Evolutionary conservation across 176 grass and related monocot genomes (phyloP).

Genomic region (Oryza nivara): DNA sequence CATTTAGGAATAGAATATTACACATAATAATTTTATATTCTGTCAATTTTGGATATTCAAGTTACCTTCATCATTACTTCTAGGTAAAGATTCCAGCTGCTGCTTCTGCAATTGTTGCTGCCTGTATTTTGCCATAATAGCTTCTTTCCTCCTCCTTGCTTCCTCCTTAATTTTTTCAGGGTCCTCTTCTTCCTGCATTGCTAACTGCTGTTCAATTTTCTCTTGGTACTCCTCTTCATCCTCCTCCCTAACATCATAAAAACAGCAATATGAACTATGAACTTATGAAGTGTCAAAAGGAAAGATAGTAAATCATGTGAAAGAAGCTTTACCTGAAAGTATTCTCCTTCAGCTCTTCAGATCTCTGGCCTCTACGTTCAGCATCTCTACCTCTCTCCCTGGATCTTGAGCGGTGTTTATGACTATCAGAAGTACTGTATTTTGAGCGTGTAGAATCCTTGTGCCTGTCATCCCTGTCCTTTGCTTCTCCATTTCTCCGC

Average conservation of each 20-base stretch:
- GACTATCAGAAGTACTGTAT: conserved; percentile 45
- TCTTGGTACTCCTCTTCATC: conserved; percentile 87
- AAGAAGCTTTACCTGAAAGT: conserved; percentile 62
- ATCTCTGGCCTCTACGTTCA: conserved; percentile 33
- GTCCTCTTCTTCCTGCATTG: conserved; percentile 90
- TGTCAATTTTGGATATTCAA: conserved; percentile 10
- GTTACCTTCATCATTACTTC: conserved; percentile 66
- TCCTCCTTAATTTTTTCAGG: conserved; percentile 96
- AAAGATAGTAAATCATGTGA: conserved; percentile 14
- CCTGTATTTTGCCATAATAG: conserved; percentile 88
- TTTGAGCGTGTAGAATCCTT: conserved; percentile 51
- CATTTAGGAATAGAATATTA: conserved; percentile 8
- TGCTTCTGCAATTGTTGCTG: conserved; percentile 64
- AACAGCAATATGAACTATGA: neutral
- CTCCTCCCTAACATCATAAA: conserved; percentile 64
- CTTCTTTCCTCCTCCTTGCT: conserved; percentile 90
- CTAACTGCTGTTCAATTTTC: conserved; percentile 91
- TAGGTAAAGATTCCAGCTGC: conserved; percentile 49
- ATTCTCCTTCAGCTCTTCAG: conserved; percentile 55
- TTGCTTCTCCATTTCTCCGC: conserved; percentile 43
- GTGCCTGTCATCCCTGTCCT: conserved; percentile 54
- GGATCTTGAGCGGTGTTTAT: conserved; percentile 52
- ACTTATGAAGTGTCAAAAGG: neutral
- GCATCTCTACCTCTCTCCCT: conserved; percentile 48
- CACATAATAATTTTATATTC: neutral